phyloP scores from a whole-genome alignment of 805 yeast species.

The Candida sonorensis region DNA sequence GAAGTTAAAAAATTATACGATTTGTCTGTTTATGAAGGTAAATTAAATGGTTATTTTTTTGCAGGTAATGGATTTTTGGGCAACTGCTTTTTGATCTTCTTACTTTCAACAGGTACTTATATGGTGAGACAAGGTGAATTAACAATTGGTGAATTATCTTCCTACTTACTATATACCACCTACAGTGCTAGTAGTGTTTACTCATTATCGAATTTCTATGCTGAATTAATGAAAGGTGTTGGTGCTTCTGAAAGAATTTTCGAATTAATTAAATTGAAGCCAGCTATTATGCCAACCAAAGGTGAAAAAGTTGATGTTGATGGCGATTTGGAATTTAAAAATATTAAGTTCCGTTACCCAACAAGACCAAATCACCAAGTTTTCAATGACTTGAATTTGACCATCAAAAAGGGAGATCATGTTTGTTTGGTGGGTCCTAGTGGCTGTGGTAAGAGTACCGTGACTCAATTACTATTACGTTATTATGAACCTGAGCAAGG shows the following conservation, averaged over 20 bases:
- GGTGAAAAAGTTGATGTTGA: slow-evolving; percentile 46
- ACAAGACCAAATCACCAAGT: slow-evolving; percentile 69
- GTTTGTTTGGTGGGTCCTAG: slow-evolving; percentile 95
- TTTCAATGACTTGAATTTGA: slow-evolving; percentile 53
- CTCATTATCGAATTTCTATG: slow-evolving; percentile 84
- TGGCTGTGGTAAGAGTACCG: slow-evolving; percentile 92
- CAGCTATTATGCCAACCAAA: slow-evolving; percentile 57
- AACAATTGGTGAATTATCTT: slow-evolving; percentile 82
- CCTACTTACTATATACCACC: slow-evolving; percentile 92
- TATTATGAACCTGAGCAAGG: slow-evolving; percentile 79
- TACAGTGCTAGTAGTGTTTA: slow-evolving; percentile 91
- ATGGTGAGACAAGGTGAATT: slow-evolving; percentile 73
- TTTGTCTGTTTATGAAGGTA: slow-evolving; percentile 75
- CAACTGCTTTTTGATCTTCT: slow-evolving; percentile 67
- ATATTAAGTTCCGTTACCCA: slow-evolving; percentile 74
- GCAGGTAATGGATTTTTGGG: slow-evolving; percentile 83
- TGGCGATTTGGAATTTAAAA: slow-evolving; percentile 54
- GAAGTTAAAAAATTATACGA: slow-evolving; percentile 60
- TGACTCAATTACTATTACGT: slow-evolving; percentile 70
- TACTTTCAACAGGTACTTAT: slow-evolving; percentile 73
- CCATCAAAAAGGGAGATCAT: slow-evolving; percentile 73
- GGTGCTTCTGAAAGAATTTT: slow-evolving; percentile 93
- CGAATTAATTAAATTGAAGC: slow-evolving; percentile 75
- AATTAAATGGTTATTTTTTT: slow-evolving; percentile 66
- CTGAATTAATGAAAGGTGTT: slow-evolving; percentile 94